These are phyloP conservation scores for Solanum rostratum DNA, from an alignment of 257 asterid genomes.

Conservation along the genomic window DNA sequence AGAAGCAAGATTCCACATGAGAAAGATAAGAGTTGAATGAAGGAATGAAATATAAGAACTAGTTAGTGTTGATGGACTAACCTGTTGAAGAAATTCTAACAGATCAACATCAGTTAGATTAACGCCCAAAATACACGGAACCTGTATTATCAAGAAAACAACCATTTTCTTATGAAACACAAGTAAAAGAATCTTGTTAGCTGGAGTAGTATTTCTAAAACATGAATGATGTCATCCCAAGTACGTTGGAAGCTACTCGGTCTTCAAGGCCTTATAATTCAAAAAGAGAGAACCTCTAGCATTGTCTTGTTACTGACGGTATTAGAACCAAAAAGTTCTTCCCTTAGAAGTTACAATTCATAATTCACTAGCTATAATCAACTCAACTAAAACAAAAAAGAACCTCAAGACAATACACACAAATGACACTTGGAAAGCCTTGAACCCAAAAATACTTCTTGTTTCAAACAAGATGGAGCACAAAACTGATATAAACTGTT, in stretches of 20 bases:
- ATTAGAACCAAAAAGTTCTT: neutral
- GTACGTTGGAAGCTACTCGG: neutral
- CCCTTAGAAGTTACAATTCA: neutral
- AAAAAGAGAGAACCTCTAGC: neutral
- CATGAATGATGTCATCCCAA: neutral
- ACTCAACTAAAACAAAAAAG: neutral
- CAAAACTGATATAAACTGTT: neutral
- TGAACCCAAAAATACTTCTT: neutral
- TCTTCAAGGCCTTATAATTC: neutral
- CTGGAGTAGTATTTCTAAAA: neutral
- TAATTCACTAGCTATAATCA: neutral
- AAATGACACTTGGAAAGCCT: neutral
- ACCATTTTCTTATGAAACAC: neutral
- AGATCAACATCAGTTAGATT: slow-evolving; percentile 69
- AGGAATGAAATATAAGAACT: neutral
- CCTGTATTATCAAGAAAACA: slow-evolving; percentile 36
- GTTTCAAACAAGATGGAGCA: neutral
- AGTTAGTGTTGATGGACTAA: slow-evolving; percentile 3
- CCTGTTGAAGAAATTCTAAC: slow-evolving; percentile 89
- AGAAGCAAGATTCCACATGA: neutral
- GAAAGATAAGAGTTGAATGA: neutral
- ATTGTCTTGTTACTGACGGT: neutral
- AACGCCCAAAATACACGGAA: slow-evolving; percentile 81
- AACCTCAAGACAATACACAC: neutral
- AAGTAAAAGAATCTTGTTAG: neutral